A percentile compares a stretch with the other conserved stretches of the same genome.
These are phyloP conservation scores for Fomitopsis palustris DNA, from an alignment of 1,284 basidiomycete species.

Conservation along the genomic window DNA sequence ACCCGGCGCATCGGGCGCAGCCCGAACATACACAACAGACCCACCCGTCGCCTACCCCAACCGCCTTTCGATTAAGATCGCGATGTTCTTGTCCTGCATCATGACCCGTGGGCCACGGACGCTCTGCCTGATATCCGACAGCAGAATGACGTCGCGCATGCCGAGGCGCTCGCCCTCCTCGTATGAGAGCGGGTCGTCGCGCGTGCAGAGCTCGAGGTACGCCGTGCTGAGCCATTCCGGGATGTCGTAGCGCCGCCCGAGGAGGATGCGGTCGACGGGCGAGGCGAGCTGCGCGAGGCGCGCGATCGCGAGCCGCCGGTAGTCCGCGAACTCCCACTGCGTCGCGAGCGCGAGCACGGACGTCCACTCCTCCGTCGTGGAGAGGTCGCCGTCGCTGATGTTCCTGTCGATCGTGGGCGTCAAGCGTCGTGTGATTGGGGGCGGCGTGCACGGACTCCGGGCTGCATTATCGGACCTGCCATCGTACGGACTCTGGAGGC, in stretches of 20 bases:
- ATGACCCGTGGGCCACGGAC: conserved; percentile 6
- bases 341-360: conserved; percentile 26
- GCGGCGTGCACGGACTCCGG: not conserved
- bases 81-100: conserved; percentile 5
- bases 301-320: conserved; percentile 22
- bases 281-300: conserved; percentile 18
- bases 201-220: conserved; percentile 20
- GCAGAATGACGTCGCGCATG: conserved; percentile 19
- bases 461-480: not conserved
- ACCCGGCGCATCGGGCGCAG: not conserved
- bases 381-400: conserved; percentile 14
- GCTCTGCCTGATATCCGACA: conserved; percentile 15
- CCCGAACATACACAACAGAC: not conserved
- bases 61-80: conserved; percentile 1
- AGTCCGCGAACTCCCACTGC: conserved; percentile 20
- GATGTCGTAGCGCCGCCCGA: conserved; percentile 22
- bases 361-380: conserved; percentile 25
- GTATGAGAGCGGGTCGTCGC: conserved; percentile 19
- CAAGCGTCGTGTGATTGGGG: not conserved
- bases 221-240: conserved; percentile 19
- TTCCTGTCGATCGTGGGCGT: conserved; percentile 10
- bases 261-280: conserved; percentile 21
- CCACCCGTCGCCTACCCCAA: not conserved
- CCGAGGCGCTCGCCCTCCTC: conserved; percentile 23
- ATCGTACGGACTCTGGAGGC: not conserved